These are phyloP conservation scores for Aquilaria yunnanensis DNA, from an alignment of 345 rosid genomes.

Conservation along the genomic window DNA sequence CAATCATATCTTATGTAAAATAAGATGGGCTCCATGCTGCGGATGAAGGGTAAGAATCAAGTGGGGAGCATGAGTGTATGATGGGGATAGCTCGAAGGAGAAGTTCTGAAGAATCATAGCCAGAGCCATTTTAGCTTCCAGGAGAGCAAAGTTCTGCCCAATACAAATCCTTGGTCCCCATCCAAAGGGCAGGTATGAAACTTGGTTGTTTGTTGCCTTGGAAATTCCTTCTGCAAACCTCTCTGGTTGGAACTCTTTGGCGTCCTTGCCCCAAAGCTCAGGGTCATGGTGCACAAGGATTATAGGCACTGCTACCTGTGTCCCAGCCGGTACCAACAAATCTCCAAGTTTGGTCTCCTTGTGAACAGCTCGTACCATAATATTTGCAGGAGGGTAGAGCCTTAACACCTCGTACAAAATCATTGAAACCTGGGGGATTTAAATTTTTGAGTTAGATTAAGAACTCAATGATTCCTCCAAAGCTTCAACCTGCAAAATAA, in stretches of 20 bases:
- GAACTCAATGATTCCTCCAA: not conserved
- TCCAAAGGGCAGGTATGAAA: slow-evolving; percentile 42
- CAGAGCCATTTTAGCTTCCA: slow-evolving; percentile 51
- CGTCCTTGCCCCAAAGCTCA: slow-evolving; percentile 35
- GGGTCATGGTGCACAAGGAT: slow-evolving; percentile 19
- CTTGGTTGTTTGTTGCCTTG: slow-evolving; percentile 46
- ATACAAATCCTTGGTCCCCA: slow-evolving; percentile 59
- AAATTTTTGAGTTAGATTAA: no score
- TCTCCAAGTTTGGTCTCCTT: slow-evolving; percentile 16
- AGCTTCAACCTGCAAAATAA: slow-evolving; percentile 3
- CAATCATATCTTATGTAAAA: slow-evolving; percentile 14
- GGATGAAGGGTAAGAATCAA: slow-evolving; percentile 33
- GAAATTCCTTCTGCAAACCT: slow-evolving; percentile 45
- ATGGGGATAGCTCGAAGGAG: slow-evolving; percentile 45
- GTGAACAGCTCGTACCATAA: not conserved
- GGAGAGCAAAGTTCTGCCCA: slow-evolving; percentile 53
- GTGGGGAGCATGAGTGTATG: slow-evolving; percentile 40
- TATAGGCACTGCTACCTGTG: slow-evolving; percentile 3
- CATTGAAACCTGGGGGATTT: slow-evolving; percentile 20
- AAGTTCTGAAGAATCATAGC: slow-evolving; percentile 43
- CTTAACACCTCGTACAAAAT: slow-evolving; percentile 25
- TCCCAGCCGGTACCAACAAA: slow-evolving; percentile 11
- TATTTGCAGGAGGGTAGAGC: slow-evolving; percentile 12
- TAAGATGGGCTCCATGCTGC: slow-evolving; percentile 38
- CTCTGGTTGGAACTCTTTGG: slow-evolving; percentile 44